Conservation (phyloP, 1,139 yeast species). For the Kodamaea derodonti region DNA sequence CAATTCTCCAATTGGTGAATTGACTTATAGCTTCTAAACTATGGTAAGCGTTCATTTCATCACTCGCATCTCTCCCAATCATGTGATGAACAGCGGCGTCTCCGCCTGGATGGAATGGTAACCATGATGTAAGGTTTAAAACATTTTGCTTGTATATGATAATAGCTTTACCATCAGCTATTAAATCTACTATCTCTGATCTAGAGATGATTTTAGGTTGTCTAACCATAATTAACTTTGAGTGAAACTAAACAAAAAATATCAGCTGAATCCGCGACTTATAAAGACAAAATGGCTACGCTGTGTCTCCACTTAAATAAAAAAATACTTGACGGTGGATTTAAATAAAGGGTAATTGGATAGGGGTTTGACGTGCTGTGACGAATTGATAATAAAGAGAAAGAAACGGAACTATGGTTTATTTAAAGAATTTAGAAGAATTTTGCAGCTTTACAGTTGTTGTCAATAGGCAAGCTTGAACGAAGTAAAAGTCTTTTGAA, state of each 20-base stretch:
- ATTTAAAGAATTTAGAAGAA: no score
- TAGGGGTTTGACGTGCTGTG: neutral
- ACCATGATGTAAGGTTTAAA: constrained; percentile 67
- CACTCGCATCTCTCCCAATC: constrained; percentile 88
- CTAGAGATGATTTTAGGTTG: constrained; percentile 7
- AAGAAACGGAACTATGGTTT: no score
- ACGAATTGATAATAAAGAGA: no score
- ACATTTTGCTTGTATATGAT: constrained; percentile 63
- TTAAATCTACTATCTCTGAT: constrained; percentile 37
- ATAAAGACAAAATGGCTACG: neutral
- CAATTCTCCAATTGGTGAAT: constrained; percentile 59
- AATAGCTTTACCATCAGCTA: constrained; percentile 64
- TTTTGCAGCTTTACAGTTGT: no score
- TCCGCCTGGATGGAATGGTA: constrained; percentile 81
- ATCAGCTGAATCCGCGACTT: neutral
- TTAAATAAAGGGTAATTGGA: neutral
- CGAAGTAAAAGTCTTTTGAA: no score
- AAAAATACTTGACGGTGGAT: no score
- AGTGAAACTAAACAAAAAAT: neutral
- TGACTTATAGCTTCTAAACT: constrained; percentile 49
- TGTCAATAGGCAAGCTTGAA: no score
- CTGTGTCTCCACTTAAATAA: no score
- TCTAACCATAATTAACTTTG: neutral
- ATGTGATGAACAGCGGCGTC: constrained; percentile 78
- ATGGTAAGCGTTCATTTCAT: constrained; percentile 85